phyloP scores from a whole-genome alignment of 2,329 filamentous ascomycete genomes.

The Coniella lustricola region DNA sequence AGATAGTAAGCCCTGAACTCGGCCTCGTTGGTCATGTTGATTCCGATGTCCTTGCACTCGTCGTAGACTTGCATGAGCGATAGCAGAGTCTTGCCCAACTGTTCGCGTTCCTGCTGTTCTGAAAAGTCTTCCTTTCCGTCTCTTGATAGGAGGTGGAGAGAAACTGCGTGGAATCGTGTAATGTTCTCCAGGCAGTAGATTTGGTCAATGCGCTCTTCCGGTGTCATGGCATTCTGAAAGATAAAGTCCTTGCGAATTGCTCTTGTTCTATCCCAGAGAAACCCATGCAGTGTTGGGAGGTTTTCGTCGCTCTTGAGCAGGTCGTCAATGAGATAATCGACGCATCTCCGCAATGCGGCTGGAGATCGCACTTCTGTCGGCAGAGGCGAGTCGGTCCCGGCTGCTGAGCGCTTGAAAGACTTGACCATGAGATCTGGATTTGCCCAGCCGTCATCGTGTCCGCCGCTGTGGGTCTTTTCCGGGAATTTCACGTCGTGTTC shows the following conservation, averaged over 20 bases:
- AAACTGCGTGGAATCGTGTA: constrained; percentile 58
- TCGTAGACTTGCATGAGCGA: constrained; percentile 62
- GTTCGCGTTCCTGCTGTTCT: constrained; percentile 61
- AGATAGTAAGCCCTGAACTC: constrained; percentile 62
- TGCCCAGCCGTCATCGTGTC: constrained; percentile 35
- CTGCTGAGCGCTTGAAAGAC: constrained; percentile 59
- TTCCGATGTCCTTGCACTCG: constrained; percentile 52
- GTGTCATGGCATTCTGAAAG: constrained; percentile 55
- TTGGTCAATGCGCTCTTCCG: constrained; percentile 50
- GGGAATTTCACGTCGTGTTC: constrained; percentile 51
- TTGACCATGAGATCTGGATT: constrained; percentile 55
- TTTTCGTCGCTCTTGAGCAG: constrained; percentile 49
- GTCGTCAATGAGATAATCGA: constrained; percentile 57
- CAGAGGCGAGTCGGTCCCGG: constrained; percentile 59
- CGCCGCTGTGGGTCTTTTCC: constrained; percentile 43
- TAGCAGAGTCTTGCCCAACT: constrained; percentile 57
- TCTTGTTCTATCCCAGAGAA: constrained; percentile 61
- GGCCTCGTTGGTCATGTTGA: constrained; percentile 54
- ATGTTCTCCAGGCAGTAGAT: constrained; percentile 61
- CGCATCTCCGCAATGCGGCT: constrained; percentile 47
- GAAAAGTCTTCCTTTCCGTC: constrained; percentile 53
- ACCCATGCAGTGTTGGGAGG: constrained; percentile 51
- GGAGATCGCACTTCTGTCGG: constrained; percentile 62
- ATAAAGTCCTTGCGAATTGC: constrained; percentile 63
- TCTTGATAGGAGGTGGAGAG: constrained; percentile 55